Evolutionary conservation across 2,329 filamentous ascomycete genomes (phyloP), one percentile per base, ranked within the genome.

Genomic region (Calcarisporium arbuscula): DNA sequence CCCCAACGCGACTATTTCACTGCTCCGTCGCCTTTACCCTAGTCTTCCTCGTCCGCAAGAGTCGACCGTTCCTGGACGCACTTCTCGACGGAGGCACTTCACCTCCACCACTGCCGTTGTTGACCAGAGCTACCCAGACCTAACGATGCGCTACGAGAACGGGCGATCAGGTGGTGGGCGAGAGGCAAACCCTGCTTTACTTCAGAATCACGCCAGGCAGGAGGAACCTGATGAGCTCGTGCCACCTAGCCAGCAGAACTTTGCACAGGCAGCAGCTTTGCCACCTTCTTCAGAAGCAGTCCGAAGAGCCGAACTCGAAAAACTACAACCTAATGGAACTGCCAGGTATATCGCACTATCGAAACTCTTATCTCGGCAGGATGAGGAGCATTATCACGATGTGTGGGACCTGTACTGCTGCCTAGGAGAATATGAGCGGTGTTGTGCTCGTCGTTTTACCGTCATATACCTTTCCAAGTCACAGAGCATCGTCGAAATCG

Each of bases 381-480:
- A 47, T 12, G 51, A 47, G 6, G 34, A 49, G n/a, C 46, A 41
- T 7, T 61, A 65, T 36, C 61, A 65, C 19, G 52, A 59, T 17
- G 54, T 66, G 14, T 74, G 69, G 66, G 48, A 57, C 12, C 42
- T 62, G 11, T 74, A 67, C 42, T 50, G 42, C 19, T 47, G 52
- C 6, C 50, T 72, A 12, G 50, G 61, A 14, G 47, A 50, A 5
- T 37, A 48, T 3, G 47, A 59, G 27, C 48, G 56, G 28, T 28
- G 38, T 5, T 43, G 46, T 4, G 42, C 62, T 10, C 53, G 53
- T 3, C 50, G 45, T 3, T 30, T 45, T 4, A 54, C 72, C 15
- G 42, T 73, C 2, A 35, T 53, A 3, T 65, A 67, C 30, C 57
- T 76, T 8, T 54, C 65, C 6, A 54, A 45, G 12, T 71, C 69